Evolutionary conservation across 176 grass and related monocot genomes (phyloP), one percentile per base, ranked within the genome.

Genomic region (Cocos nucifera): DNA sequence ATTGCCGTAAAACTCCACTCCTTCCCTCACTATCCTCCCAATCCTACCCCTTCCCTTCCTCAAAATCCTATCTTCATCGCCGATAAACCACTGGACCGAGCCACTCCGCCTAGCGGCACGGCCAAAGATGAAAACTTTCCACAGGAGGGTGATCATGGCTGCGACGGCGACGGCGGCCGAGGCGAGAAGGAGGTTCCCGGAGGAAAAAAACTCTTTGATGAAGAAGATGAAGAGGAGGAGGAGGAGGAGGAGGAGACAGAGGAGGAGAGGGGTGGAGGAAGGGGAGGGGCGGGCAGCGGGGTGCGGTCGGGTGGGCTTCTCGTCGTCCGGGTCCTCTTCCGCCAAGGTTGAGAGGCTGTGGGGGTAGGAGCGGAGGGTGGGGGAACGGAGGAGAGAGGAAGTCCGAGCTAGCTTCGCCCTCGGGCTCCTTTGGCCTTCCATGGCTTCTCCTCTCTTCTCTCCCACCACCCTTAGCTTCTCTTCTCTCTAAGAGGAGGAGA

Each of bases 381-480:
- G 59, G 70, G 70, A 73, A 58, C 49, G 55, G 58, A 74, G 71
- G 49, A 64, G 49, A 55, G 71, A 50, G 69, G 61, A 19, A 62
- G 69, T 50, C 57, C 35, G 44, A 19, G 57, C 12, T 57, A 71
- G 49, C 17, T n/a, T 62, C 22, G 18, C 22, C 30, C 20, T 1
- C 20, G 17, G 24, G 30, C 62, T 29, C 21, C 12, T 19, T 21
- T 65, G 62, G 27, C 15, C 30, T 48, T 44, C 62, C 26, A 48
- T 35, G 25, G 35, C 50, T 48, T n/a, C 22, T 49, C 27, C 9
- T 64, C 61, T 35, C 71, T 78, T 51, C 6, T 69, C 17, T 70
- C 39, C 30, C 17, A 57, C n/a, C 59, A 62, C 53, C 51, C 60
- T 35, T 55, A 50, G 19, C 19, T 49, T 3, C 7, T 54, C 19